Evolutionary conservation across 495 filamentous ascomycete genomes (phyloP).

Genomic region (Tuber calosporum): DNA sequence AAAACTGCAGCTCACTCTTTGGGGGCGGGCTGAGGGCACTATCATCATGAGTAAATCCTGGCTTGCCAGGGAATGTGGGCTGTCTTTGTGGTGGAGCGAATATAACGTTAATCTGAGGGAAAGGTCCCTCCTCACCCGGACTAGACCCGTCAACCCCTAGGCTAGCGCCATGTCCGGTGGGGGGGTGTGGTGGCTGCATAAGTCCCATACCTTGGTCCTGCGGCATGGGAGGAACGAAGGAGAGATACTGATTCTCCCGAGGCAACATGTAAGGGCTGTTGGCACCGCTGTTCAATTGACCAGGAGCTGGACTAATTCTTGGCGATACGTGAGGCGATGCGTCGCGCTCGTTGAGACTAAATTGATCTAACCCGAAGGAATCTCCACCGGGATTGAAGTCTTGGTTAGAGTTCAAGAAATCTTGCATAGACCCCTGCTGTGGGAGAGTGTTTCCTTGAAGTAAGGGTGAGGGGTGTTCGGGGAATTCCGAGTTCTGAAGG

Average conservation of each 20-base stretch:
- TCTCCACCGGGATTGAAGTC: slow-evolving; percentile 25
- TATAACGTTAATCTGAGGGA: slow-evolving; percentile 87
- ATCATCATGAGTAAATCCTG: slow-evolving; percentile 52
- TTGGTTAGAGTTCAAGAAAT: slow-evolving; percentile 60
- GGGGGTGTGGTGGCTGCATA: slow-evolving; percentile 51
- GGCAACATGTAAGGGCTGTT: slow-evolving; percentile 57
- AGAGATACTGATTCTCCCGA: slow-evolving; percentile 55
- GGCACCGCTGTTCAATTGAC: slow-evolving; percentile 47
- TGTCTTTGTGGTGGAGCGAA: slow-evolving; percentile 69
- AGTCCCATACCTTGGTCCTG: slow-evolving; percentile 47
- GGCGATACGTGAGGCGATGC: slow-evolving; percentile 33
- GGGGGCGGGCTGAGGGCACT: slow-evolving; percentile 80
- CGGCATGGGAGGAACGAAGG: slow-evolving; percentile 51
- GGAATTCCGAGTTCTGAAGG: slow-evolving; percentile 67
- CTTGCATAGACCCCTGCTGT: slow-evolving; percentile 58
- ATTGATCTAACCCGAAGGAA: slow-evolving; percentile 47
- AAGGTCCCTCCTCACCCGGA: slow-evolving; percentile 69
- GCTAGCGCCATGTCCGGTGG: slow-evolving; percentile 46
- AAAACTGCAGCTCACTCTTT: slow-evolving; percentile 55
- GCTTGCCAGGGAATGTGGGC: slow-evolving; percentile 61
- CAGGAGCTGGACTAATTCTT: slow-evolving; percentile 28
- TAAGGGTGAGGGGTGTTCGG: slow-evolving; percentile 75
- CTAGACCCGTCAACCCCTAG: slow-evolving; percentile 50
- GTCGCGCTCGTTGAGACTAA: slow-evolving; percentile 68
- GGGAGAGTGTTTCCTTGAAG: slow-evolving; percentile 60